Evolutionary conservation across 257 asterid species (phyloP).

Genomic region (Lithospermum erythrorhizon): DNA sequence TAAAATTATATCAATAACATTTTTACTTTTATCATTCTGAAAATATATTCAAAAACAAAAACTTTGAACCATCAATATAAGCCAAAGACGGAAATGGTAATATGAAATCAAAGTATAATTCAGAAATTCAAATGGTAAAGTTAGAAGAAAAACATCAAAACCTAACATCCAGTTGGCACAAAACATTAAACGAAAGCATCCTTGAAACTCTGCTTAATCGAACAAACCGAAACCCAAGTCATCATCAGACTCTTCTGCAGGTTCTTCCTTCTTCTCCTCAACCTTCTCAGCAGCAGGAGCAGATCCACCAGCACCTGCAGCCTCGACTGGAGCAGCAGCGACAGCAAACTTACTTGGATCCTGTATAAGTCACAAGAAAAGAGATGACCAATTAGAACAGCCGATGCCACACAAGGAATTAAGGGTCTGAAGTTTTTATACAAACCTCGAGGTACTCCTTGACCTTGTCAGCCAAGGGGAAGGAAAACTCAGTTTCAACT

Average conservation of each 20-base stretch:
- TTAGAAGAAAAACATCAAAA: no score
- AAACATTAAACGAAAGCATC: no score
- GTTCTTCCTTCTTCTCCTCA: slow-evolving; percentile 71
- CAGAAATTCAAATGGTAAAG: no score
- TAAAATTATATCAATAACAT: no score
- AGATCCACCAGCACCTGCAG: slow-evolving; percentile 22
- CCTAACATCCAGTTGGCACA: no score
- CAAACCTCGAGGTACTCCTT: slow-evolving; percentile 78
- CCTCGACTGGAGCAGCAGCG: slow-evolving; percentile 46
- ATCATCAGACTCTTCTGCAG: slow-evolving; percentile 69
- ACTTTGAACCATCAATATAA: no score
- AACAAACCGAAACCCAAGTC: slow-evolving; percentile 79
- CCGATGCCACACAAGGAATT: background rate
- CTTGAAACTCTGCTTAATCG: slow-evolving; percentile 24
- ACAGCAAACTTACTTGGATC: slow-evolving; percentile 81
- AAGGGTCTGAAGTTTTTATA: no score
- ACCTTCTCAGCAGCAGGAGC: slow-evolving; percentile 29
- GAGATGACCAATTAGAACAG: background rate
- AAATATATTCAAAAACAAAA: no score
- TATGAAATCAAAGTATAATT: no score
- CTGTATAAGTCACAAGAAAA: slow-evolving; percentile 13
- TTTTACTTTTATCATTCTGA: no score
- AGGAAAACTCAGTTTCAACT: slow-evolving; percentile 62
- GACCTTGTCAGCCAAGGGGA: slow-evolving; percentile 81
- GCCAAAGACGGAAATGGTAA: no score